Conservation (phyloP, 108 stramenopile genomes). For the Cyclotella cryptica region DNA sequence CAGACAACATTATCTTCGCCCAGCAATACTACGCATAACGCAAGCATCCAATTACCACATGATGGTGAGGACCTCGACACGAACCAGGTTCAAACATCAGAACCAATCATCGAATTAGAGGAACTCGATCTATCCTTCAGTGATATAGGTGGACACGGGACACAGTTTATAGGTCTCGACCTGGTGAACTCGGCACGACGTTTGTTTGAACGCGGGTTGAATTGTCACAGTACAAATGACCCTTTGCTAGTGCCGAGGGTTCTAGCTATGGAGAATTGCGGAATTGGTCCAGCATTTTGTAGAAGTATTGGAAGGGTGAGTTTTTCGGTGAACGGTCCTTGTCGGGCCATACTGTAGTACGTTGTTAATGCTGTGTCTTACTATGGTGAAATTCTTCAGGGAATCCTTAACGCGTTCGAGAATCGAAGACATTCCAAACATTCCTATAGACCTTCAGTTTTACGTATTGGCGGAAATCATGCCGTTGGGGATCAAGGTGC, state of each 20-base stretch:
- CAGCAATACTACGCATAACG: background rate
- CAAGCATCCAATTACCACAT: background rate
- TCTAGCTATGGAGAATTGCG: slow-evolving; percentile 65
- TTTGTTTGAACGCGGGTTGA: slow-evolving; percentile 30
- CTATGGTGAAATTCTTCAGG: slow-evolving; percentile 11
- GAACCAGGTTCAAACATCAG: background rate
- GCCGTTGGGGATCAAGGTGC: slow-evolving; percentile 79
- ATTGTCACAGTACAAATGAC: slow-evolving; percentile 30
- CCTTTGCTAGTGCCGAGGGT: slow-evolving; percentile 49
- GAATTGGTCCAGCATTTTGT: slow-evolving; percentile 75
- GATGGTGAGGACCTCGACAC: background rate
- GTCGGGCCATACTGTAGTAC: background rate
- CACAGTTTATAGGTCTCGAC: slow-evolving; percentile 9
- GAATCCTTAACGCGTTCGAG: slow-evolving; percentile 48
- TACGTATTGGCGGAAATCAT: slow-evolving; percentile 66
- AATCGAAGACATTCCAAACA: background rate
- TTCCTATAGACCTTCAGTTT: slow-evolving; percentile 40
- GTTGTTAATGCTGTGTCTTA: background rate
- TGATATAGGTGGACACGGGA: slow-evolving; percentile 50
- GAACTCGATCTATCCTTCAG: slow-evolving; percentile 75
- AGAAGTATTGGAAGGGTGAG: slow-evolving; percentile 75
- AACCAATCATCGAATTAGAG: slow-evolving; percentile 20
- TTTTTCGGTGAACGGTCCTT: background rate
- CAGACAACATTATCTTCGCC: background rate
- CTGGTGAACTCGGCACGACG: slow-evolving; percentile 35